Evolutionary conservation across 805 yeast species (phyloP), one percentile per base, ranked within the genome.

Genomic region (Wickerhamiella brachini): DNA sequence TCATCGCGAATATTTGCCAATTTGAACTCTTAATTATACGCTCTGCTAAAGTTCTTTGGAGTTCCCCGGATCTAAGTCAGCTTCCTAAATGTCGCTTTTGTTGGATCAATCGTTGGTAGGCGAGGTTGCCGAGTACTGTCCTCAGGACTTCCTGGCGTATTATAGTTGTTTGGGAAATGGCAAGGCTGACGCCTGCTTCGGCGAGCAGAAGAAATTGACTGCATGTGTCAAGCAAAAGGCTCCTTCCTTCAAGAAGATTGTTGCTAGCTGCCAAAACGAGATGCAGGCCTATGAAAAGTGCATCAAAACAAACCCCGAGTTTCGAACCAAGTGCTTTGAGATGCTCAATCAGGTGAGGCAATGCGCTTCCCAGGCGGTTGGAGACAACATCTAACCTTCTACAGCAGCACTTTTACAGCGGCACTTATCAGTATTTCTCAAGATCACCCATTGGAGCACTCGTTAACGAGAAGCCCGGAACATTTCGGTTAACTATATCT

Each of bases 41-140:
- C n/a, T 26, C 9, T 26, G 6, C 31, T 26, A 29, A 9, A 15
- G 41, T 37, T 17, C 41, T 37, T 3, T 37, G 20, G 20, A 8
- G 20, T 37, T 37, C 41, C 38, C n/a, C 7, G 41, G 2, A 37
- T 37, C 41, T 37, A 7, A 37, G 41, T 37, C 41, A 37, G 41
- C 41, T 23, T 13, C 20, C 8, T 24, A 24, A 24, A 73, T 74
- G 76, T 69, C 78, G 15, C 63, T 71, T 51, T 57, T 61, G 58
- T 71, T 85, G 29, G 95, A 85, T 65, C 89, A 85, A 62, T 70
- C 82, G 48, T 74, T 85, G 31, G 75, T 85, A 54, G 88, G 84
- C 54, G 95, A 85, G 60, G 83, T 74, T 53, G 88, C 94, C 13
- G 74, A 78, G 50, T 70, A 73, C 60, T 85, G 95, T 63, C 93